Base-by-base conservation (phyloP, 306 rosid species). In the Casuarina cunninghamiana region DNA sequence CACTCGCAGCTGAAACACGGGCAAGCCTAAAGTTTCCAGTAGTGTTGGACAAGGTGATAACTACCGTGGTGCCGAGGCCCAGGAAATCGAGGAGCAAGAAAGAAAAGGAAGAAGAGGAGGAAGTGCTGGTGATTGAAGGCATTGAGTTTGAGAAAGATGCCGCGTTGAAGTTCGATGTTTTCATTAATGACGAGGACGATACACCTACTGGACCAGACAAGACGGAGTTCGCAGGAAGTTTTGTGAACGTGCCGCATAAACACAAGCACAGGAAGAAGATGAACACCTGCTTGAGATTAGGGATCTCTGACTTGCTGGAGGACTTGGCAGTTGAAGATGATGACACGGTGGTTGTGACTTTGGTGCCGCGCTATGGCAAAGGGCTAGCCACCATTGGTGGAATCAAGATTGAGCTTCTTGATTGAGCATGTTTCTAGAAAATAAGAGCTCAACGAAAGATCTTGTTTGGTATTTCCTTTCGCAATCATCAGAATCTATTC, bases 171-270 rank as follows among this genome's bases (percentile, higher is more conserved):
- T 94, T 91, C 50, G 98, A 94, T 21, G 97, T 91, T 35, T 85
- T 68, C n/a, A 63, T 94, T 32, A 91, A 94, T 61, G 97, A 93
- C 35, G 97, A 91, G 72, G 96, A 90, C 57, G 96, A 86, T 10
- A 69, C 5, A 63, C 74, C 74, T 3, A 76, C 79, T 1, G 50
- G 83, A 2, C 82, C 97, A 0, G 84, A 60, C 2, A 83, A 89
- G 43, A 89, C 90, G 0, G 98, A 93, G 81, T 93, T 90, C 73
- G 97, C 93, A 1, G 98, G 98, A 5, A 91, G 98, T 74, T 93
- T 88, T 82, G 93, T 93, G 77, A 91, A 37, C n/a, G 89, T 91
- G 48, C 91, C 96, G 3, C 97, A 91, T 66, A 70, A 67, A 21
- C 87, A 84, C 38, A 72, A 66, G 44, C 83, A 89, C 43, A 74